Base-by-base conservation (phyloP, 2,329 filamentous ascomycete species). In the Colletotrichum sp. region DNA sequence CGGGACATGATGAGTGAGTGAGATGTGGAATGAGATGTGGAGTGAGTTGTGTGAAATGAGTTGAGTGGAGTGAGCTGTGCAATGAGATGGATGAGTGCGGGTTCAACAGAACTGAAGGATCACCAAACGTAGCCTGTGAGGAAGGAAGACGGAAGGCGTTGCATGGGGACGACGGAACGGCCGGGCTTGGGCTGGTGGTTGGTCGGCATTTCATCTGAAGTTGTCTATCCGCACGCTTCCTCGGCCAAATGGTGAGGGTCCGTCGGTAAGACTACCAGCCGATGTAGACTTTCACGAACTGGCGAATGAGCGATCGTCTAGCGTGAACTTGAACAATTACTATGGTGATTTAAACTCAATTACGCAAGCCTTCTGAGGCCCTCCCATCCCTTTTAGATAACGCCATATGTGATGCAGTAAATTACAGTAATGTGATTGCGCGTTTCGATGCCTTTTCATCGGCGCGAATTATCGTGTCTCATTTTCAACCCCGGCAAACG, bases 1-100 rank as follows among this genome's bases (percentile, higher is more conserved):
- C 71, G 74, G 27, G 70, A 28, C 74, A 76, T 76, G 13, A 1
- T 55, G n/a, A 12, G 55, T 48, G 39, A 48, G 19, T 48, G 55
- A 2, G 1, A 59, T 59, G 55, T 28, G 27, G 0, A 3, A 5
- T 25, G 55, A 59, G 27, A 59, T 25, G 3, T 25, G 55, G 2
- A 59, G 55, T 59, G 22, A 30, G 28, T 28, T 28, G 28, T 6
- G 44, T 52, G n/a, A 1, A 52, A 5, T 19, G 44, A 52, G n/a
- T 27, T 6, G 8, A 11, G 44, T 52, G n/a, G 1, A 52, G n/a
- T 19, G 44, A 52, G n/a, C 22, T 8, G 7, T 19, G 16, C 5
- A 52, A 15, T 52, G 6, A 28, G 8, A 27, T 25, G 52, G 19
- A 3, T 3, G 19, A n/a, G 39, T 44, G 5, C 3, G 39, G 3